Conservation (phyloP, 2,329 filamentous ascomycete genomes). For the Colletotrichum sp. region DNA sequence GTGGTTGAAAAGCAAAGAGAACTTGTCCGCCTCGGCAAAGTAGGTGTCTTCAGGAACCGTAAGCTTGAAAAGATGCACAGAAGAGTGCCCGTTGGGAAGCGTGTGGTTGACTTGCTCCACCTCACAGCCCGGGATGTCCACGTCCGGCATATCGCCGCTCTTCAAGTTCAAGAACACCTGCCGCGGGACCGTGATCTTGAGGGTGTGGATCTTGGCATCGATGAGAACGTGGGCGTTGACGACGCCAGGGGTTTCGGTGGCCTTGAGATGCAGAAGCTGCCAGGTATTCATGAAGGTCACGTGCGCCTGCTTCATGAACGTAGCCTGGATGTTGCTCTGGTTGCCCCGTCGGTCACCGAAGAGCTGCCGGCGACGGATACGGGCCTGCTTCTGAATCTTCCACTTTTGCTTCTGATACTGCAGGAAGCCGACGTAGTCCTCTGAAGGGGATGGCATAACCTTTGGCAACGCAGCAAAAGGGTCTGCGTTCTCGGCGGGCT, state of each 20-base stretch:
- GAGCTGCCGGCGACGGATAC: slow-evolving; percentile 83
- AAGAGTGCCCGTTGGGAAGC: slow-evolving; percentile 92
- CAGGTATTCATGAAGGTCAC: slow-evolving; percentile 89
- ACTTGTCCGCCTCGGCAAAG: slow-evolving; percentile 82
- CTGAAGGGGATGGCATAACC: slow-evolving; percentile 81
- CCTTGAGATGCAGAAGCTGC: slow-evolving; percentile 88
- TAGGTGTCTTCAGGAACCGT: slow-evolving; percentile 89
- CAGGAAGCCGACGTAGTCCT: slow-evolving; percentile 88
- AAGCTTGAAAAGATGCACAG: slow-evolving; percentile 92
- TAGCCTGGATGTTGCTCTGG: slow-evolving; percentile 68
- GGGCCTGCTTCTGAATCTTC: slow-evolving; percentile 95
- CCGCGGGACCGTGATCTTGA: slow-evolving; percentile 89
- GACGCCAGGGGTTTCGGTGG: slow-evolving; percentile 84
- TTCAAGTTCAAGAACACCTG: slow-evolving; percentile 93
- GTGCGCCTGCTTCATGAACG: slow-evolving; percentile 92
- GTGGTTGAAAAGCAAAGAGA: slow-evolving; percentile 85
- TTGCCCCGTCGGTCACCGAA: slow-evolving; percentile 85
- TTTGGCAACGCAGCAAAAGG: slow-evolving; percentile 84
- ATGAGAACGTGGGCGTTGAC: slow-evolving; percentile 91
- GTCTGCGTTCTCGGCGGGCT: slow-evolving; percentile 70
- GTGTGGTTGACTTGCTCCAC: slow-evolving; percentile 95
- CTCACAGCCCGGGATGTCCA: slow-evolving; percentile 83
- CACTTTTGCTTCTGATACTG: slow-evolving; percentile 98
- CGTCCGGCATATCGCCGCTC: slow-evolving; percentile 83
- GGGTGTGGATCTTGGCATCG: slow-evolving; percentile 85